Conservation (phyloP, 306 rosid genomes). For the Vicia villosa region DNA sequence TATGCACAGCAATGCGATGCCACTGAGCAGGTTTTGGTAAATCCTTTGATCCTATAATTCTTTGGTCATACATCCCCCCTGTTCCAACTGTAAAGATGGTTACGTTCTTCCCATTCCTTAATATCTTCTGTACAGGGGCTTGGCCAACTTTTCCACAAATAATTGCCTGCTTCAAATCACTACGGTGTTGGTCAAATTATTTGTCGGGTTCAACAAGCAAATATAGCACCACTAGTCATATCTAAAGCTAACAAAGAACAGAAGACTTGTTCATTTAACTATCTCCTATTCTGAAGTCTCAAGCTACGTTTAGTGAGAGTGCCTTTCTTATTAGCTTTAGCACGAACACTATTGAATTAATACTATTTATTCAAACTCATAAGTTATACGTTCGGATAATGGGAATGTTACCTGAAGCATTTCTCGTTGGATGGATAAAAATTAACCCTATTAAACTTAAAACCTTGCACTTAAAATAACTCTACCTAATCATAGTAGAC, state of each 20-base stretch:
- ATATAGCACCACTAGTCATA: slow-evolving; percentile 4
- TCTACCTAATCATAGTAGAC: background rate
- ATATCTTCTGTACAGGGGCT: slow-evolving; percentile 88
- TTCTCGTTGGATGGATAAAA: background rate
- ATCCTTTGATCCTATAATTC: slow-evolving; percentile 57
- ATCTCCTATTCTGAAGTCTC: slow-evolving; percentile 13
- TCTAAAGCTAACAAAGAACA: background rate
- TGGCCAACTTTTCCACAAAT: slow-evolving; percentile 97
- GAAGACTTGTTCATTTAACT: background rate
- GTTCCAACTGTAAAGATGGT: slow-evolving; percentile 96
- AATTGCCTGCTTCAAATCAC: slow-evolving; percentile 66
- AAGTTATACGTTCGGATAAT: slow-evolving; percentile 1
- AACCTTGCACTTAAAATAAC: slow-evolving; percentile 7
- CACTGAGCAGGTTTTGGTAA: slow-evolving; percentile 88
- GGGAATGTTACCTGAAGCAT: too few species aligned
- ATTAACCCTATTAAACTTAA: slow-evolving; percentile 15
- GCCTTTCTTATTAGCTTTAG: background rate
- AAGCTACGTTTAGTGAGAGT: slow-evolving; percentile 17
- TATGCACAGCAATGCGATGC: slow-evolving; percentile 97
- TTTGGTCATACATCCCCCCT: slow-evolving; percentile 95
- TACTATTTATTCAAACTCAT: background rate
- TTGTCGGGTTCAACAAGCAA: slow-evolving; percentile 25
- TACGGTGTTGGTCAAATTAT: slow-evolving; percentile 32
- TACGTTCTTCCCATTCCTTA: slow-evolving; percentile 78
- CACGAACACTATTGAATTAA: background rate